Conservation (phyloP, 257 asterid genomes). For the Solanum lignicaule region DNA sequence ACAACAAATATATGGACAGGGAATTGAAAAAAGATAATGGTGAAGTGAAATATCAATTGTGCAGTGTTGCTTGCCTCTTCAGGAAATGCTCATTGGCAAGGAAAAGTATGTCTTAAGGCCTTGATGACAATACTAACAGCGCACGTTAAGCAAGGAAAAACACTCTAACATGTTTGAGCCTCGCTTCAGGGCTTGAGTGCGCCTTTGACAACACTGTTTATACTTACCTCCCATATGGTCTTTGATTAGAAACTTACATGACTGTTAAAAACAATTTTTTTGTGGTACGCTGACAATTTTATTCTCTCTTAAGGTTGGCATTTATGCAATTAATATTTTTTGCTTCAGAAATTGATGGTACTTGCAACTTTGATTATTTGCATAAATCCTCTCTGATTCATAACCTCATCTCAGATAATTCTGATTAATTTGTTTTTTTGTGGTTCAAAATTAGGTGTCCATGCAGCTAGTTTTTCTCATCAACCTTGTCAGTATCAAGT, state of each 20-base stretch:
- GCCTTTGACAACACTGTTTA: not conserved
- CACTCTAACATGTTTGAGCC: not conserved
- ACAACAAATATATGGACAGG: not conserved
- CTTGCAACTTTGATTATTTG: not conserved
- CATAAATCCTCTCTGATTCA: not conserved
- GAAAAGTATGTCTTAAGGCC: not conserved
- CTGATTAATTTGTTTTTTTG: not conserved
- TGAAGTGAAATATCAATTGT: not conserved
- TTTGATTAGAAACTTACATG: not conserved
- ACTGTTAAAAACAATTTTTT: not conserved
- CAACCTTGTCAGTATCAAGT: conserved; percentile 46
- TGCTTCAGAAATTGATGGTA: not conserved
- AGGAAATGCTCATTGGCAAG: not conserved
- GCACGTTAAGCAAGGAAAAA: not conserved
- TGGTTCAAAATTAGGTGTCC: conserved; percentile 23
- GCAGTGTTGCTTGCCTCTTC: not conserved
- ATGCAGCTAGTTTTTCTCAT: conserved; percentile 41
- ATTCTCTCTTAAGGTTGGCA: not conserved
- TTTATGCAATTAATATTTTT: not conserved
- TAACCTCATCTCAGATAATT: not conserved
- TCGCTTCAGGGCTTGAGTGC: not conserved
- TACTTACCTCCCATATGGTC: not conserved
- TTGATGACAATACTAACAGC: not conserved
- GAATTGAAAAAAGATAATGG: not conserved
- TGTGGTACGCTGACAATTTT: not conserved